Base-by-base conservation (phyloP, 768 basidiomycete species). In the Rickenella mellea region DNA sequence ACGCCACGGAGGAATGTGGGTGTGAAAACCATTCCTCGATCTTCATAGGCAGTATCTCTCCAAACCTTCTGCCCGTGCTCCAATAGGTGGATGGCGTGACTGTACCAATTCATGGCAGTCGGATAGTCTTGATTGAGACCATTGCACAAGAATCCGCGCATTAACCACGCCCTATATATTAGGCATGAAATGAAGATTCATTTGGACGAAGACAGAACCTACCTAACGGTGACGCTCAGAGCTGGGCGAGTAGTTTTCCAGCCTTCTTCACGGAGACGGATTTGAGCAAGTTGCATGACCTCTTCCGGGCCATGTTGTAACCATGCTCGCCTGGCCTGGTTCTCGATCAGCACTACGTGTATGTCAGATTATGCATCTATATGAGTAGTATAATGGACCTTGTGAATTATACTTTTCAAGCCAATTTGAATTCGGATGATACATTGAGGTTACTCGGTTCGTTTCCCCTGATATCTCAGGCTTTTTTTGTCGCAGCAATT, bases 1-100 rank as follows among this genome's bases (percentile, higher is more conserved):
- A 70, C 60, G 5, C 66, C 70, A 22, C 68, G 61, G 8, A 72
- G 50, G 48, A 71, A 71, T 5, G 62, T 61, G 2, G 41, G 32
- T 21, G 65, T 58, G 40, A 75, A 75, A 10, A 75, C 62, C 7
- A 51, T 53, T 4, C 73, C 72, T 12, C 66, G 54, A 14, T 66
- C 60, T n/a, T 59, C 48, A 17, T 28, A 43, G 1, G 63, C 48
- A 7, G 73, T 64, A 44, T 71, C 50, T 26, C 59, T 50, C 65
- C 69, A 74, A 6, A 47, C 40, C 20, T 51, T 48, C 3, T 51
- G 43, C 17, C 74, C 73, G 65, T 70, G 69, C 26, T 67, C 54
- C 2, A 73, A 53, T 11, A 72, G 45, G 11, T 69, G 65, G 15
- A 70, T 41, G 4, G 62, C 63, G 6, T 58, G 55, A 11, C 54